Conservation (phyloP, 148 eudicot species). For the Amaranthus palmeri region DNA sequence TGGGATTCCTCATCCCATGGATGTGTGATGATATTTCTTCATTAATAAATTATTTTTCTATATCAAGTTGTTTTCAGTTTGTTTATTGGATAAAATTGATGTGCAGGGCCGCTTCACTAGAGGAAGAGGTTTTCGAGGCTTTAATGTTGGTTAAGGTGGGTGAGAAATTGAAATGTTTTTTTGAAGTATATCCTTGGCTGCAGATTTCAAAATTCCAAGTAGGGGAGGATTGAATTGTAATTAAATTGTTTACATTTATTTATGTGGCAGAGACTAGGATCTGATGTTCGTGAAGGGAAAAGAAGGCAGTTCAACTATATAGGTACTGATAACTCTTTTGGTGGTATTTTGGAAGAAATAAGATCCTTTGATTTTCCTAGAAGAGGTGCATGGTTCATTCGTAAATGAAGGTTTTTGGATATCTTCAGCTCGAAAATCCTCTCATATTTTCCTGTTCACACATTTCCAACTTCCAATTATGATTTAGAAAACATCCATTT, state of each 20-base stretch:
- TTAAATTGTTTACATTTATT: slow-evolving; percentile 33
- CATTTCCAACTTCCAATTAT: too few species aligned
- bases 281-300: slow-evolving; percentile 91
- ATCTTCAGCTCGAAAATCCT: too few species aligned
- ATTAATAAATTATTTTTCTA: neutral
- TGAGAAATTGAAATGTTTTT: neutral
- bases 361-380: too few species aligned
- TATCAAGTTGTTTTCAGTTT: neutral
- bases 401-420: too few species aligned
- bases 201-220: neutral
- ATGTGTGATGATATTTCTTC: too few species aligned
- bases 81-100: neutral
- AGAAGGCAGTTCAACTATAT: slow-evolving; percentile 82
- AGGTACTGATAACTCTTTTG: slow-evolving; percentile 36
- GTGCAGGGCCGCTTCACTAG: slow-evolving; percentile 66
- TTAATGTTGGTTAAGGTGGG: slow-evolving; percentile 74
- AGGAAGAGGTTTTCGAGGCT: slow-evolving; percentile 74
- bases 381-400: too few species aligned
- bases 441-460: too few species aligned
- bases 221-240: slow-evolving; percentile 5
- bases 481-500: too few species aligned
- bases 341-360: neutral
- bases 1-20: too few species aligned
- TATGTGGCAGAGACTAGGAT: slow-evolving; percentile 67
- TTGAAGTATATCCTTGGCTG: neutral